Conservation (phyloP, 2,329 filamentous ascomycete species). For the Mycosphaerella sp. region DNA sequence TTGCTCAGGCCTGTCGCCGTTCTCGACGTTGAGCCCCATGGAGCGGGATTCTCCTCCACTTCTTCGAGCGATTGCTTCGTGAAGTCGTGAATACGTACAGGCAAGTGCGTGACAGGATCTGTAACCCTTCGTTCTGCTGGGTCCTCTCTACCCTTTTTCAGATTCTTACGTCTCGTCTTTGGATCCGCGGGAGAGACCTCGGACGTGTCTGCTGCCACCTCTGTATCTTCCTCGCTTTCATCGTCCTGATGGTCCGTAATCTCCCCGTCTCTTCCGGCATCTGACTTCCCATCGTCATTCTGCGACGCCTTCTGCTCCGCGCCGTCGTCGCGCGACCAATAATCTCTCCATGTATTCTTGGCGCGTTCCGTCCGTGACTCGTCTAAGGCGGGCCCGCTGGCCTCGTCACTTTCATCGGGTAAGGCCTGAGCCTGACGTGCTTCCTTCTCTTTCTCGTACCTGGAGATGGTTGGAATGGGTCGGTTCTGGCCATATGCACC, state of each 20-base stretch:
- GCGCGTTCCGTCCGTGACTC: constrained; percentile 33
- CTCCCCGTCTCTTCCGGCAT: constrained; percentile 7
- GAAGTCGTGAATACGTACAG: constrained; percentile 61
- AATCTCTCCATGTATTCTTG: constrained; percentile 25
- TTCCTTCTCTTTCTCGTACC: constrained; percentile 44
- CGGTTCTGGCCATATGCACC: constrained; percentile 41
- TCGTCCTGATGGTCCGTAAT: constrained; percentile 11
- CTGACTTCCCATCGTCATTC: constrained; percentile 13
- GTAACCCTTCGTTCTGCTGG: constrained; percentile 56
- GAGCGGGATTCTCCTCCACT: constrained; percentile 41
- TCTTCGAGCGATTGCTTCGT: constrained; percentile 55
- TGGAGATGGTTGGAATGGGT: constrained; percentile 43
- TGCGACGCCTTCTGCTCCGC: constrained; percentile 10
- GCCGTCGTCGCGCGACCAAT: constrained; percentile 22
- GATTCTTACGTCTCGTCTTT: constrained; percentile 43
- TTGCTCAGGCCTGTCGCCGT: constrained; percentile 43
- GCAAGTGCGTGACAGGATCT: constrained; percentile 65
- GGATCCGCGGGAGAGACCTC: constrained; percentile 38
- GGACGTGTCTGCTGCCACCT: constrained; percentile 40
- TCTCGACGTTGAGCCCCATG: constrained; percentile 36
- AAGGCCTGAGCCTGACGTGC: constrained; percentile 33
- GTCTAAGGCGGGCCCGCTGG: constrained; percentile 21
- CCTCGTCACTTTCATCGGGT: constrained; percentile 24
- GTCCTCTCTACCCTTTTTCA: constrained; percentile 45
- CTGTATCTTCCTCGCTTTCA: constrained; percentile 18